Evolutionary conservation across 2,329 filamentous ascomycete species (phyloP).

Genomic region (Chaetomiaceae sp.): DNA sequence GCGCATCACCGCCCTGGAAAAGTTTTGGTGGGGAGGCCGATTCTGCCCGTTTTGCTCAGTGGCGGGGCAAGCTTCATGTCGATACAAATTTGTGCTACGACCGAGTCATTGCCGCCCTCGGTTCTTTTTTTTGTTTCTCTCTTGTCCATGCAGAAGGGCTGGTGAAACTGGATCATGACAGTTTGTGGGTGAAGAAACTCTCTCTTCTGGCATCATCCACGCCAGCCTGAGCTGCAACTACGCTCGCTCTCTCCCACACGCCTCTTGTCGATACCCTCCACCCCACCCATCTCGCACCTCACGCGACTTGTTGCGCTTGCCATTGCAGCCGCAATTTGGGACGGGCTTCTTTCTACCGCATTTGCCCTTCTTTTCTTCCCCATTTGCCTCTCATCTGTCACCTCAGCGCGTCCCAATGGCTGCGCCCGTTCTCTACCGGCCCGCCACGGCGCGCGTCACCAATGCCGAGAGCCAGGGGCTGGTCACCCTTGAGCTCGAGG

Average conservation of each 20-base stretch:
- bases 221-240: background rate
- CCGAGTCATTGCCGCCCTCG: conserved; percentile 8
- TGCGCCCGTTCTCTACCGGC: conserved; percentile 38
- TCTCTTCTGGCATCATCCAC: conserved; percentile 16
- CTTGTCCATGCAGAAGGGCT: conserved; percentile 19
- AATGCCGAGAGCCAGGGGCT: conserved; percentile 51
- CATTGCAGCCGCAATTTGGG: too few species aligned
- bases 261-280: background rate
- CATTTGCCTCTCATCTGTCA: background rate
- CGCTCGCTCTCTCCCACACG: background rate
- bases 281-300: background rate
- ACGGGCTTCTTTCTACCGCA: too few species aligned
- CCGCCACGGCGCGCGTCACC: conserved; percentile 56
- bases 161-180: conserved; percentile 18
- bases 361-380: background rate
- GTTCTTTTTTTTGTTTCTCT: conserved; percentile 7
- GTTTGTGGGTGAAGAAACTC: conserved; percentile 15
- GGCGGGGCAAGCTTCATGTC: conserved; percentile 12
- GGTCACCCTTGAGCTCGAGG: conserved; percentile 85
- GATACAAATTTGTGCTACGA: conserved; percentile 15
- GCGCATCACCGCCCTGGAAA: conserved; percentile 11
- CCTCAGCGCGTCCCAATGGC: conserved; percentile 34
- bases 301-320: too few species aligned
- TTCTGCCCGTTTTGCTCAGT: conserved; percentile 14
- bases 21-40: conserved; percentile 10